Conservation (phyloP, 768 basidiomycete genomes). For the Multifurca ochricompacta region DNA sequence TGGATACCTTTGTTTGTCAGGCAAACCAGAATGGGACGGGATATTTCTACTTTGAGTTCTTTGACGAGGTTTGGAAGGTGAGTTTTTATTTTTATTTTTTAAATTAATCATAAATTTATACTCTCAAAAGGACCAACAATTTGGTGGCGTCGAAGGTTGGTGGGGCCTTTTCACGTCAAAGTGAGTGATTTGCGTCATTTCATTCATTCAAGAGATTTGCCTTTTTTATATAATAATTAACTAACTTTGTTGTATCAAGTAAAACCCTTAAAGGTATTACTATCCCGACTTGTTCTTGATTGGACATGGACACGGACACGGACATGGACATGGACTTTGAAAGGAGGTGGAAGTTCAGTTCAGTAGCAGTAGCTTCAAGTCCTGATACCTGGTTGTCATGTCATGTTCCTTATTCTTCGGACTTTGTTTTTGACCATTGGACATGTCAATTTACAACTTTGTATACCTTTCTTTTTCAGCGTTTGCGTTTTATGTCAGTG, state of each 20-base stretch:
- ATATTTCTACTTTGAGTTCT: slow-evolving; percentile 86
- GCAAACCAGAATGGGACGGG: slow-evolving; percentile 74
- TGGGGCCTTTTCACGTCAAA: slow-evolving; percentile 64
- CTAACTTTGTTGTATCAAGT: slow-evolving; percentile 35
- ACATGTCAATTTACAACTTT: too few species aligned
- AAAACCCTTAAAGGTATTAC: slow-evolving; percentile 64
- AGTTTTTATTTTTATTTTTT: not conserved
- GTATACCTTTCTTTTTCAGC: not conserved
- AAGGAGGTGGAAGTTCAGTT: not conserved
- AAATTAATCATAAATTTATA: not conserved
- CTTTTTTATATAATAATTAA: too few species aligned
- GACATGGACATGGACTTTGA: not conserved
- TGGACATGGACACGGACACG: too few species aligned
- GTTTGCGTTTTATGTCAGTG: not conserved
- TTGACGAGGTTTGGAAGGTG: slow-evolving; percentile 80
- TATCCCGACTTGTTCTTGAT: slow-evolving; percentile 48
- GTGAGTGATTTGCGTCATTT: slow-evolving; percentile 28
- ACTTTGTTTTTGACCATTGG: not conserved
- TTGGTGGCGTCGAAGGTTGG: slow-evolving; percentile 73
- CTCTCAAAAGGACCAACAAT: slow-evolving; percentile 40
- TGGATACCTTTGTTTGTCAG: slow-evolving; percentile 82
- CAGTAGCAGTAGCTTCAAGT: not conserved
- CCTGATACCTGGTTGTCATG: too few species aligned
- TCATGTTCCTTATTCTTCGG: too few species aligned
- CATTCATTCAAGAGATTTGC: not conserved